A percentile compares a stretch with the other conserved stretches of the same genome.
Conservation (phyloP, 75 land plant genomes). For the Sequoiadendron giganteum region DNA sequence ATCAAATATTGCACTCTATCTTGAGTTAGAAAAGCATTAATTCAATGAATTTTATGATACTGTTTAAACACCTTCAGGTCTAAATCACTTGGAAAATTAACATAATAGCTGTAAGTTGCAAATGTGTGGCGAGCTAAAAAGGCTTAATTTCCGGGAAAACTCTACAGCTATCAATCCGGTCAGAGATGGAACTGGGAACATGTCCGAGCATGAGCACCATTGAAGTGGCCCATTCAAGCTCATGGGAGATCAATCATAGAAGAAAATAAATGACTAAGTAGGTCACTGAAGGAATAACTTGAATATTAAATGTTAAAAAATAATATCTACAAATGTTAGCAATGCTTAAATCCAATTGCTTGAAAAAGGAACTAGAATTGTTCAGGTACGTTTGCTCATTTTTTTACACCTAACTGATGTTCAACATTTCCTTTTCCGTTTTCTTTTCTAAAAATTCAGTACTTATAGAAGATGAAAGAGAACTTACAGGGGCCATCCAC, state of each 20-base stretch:
- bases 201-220: background rate
- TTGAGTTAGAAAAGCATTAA: background rate
- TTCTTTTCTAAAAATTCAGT: background rate
- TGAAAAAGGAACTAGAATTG: background rate
- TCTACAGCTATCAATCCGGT: too few species aligned
- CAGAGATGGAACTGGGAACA: too few species aligned
- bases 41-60: background rate
- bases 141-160: background rate
- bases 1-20: background rate
- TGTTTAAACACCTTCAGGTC: background rate
- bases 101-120: background rate
- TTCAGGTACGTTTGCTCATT: too few species aligned
- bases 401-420: background rate
- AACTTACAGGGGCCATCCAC: conserved; percentile 82
- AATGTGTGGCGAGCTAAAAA: background rate
- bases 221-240: background rate
- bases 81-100: background rate
- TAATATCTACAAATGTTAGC: background rate
- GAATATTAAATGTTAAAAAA: background rate
- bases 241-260: background rate
- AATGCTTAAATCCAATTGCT: background rate
- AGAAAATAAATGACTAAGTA: background rate
- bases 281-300: background rate
- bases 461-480: background rate
- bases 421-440: too few species aligned